Conservation (phyloP, 768 basidiomycete species). For the Galerina sulciceps region DNA sequence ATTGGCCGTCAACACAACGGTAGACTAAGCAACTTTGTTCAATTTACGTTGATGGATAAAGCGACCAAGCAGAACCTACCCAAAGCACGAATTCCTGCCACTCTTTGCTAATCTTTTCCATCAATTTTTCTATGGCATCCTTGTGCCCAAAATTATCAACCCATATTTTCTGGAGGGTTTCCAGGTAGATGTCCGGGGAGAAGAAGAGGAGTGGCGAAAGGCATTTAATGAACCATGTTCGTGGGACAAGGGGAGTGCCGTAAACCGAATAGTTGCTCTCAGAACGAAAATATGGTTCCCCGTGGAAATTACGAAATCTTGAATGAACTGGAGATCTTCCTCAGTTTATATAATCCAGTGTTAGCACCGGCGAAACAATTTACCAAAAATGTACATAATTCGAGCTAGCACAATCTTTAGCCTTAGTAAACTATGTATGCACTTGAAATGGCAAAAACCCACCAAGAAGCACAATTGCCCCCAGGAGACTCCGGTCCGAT, state of each 20-base stretch:
- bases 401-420: conserved; percentile 31
- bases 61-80: conserved; percentile 38
- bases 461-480: conserved; percentile 31
- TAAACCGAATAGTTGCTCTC: conserved; percentile 47
- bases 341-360: neutral
- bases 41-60: neutral
- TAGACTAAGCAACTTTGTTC: conserved; percentile 41
- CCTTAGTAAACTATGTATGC: neutral
- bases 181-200: conserved; percentile 50
- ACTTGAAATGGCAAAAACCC: neutral
- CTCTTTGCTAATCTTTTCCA: conserved; percentile 48
- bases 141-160: conserved; percentile 48
- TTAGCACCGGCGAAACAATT: neutral
- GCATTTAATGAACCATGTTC: conserved; percentile 41
- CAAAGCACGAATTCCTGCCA: conserved; percentile 58
- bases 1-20: conserved; percentile 61
- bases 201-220: conserved; percentile 53
- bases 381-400: conserved; percentile 50
- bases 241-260: conserved; percentile 21
- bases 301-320: conserved; percentile 50
- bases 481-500: conserved; percentile 24
- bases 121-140: conserved; percentile 47
- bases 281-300: conserved; percentile 49
- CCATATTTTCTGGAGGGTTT: conserved; percentile 49
- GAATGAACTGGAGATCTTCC: conserved; percentile 30